Evolutionary conservation across 768 basidiomycete species (phyloP), one percentile per base, ranked within the genome.

Genomic region (Xerocomus potaroensis): DNA sequence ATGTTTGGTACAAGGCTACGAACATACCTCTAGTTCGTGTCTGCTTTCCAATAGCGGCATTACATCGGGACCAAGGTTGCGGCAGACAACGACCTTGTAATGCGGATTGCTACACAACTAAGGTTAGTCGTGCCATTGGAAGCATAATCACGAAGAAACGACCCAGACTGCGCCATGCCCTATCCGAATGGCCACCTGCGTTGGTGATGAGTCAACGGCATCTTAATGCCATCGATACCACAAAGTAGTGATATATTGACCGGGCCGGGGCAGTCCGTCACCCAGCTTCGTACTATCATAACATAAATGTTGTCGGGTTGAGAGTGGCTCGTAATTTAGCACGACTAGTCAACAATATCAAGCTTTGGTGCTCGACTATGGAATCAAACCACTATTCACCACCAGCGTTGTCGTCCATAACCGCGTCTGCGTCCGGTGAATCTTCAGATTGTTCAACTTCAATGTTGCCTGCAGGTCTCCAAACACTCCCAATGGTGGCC

Each of bases 381-480:
- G 27, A 38, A 19, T 18, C 4, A 31, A 29, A 15, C 24, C 33
- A 29, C 57, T 60, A 73, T 42, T 74, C 71, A 8, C 66, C 62
- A n/a, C 45, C 53, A 31, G 51, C 50, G 41, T 61, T 63, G 16
- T 74, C 74, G 22, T 74, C 73, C 73, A 74, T 75, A n/a, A 65
- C 67, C 7, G 68, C 65, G 43, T 76, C 74, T 27, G 61, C 68
- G 38, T 69, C 72, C 29, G 66, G 57, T 15, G 63, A 69, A 46
- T 78, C 78, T 47, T 79, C 79, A 8, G 79, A 73, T 50, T 90
- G 86, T 58, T 91, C 88, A 39, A 91, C 84, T 37, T 84, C 84
- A 43, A 92, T 80, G 47, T 83, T 84, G 5, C 90, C 90, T 14
- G 87, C 87, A 5, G 85, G 75, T 53, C 86, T 72, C 90, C 91